These are phyloP conservation scores for Pyricularia pennisetigena DNA, from an alignment of 2,329 filamentous ascomycete genomes.

Conservation along the genomic window DNA sequence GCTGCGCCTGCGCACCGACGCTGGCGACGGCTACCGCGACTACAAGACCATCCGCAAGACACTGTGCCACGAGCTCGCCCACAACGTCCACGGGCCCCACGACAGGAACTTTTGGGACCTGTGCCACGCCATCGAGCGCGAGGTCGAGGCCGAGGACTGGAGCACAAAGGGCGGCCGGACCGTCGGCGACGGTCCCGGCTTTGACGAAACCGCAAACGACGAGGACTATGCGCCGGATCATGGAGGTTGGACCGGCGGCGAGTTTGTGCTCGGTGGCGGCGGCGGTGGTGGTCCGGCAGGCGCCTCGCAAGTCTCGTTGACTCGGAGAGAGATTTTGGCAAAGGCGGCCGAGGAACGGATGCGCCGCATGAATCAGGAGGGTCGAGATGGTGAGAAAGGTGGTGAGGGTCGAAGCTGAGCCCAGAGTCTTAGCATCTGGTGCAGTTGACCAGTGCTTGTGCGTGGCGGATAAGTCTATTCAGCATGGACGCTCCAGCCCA, in stretches of 20 bases:
- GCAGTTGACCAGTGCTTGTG: not conserved
- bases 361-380: constrained; percentile 28
- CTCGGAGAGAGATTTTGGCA: constrained; percentile 64
- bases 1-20: constrained; percentile 81
- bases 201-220: constrained; percentile 35
- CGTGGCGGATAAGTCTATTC: not conserved
- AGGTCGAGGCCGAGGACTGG: constrained; percentile 77
- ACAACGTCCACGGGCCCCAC: constrained; percentile 81
- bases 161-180: constrained; percentile 57
- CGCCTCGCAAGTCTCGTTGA: constrained; percentile 29
- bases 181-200: constrained; percentile 54
- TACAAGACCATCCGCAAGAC: constrained; percentile 88
- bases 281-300: constrained; percentile 31
- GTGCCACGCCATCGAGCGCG: constrained; percentile 76
- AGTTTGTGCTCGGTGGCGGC: constrained; percentile 64
- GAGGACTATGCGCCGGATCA: constrained; percentile 52
- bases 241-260: constrained; percentile 69
- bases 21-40: constrained; percentile 86
- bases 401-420: not conserved
- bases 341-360: constrained; percentile 61
- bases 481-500: not conserved
- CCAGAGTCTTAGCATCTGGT: not conserved
- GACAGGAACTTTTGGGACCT: constrained; percentile 85
- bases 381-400: constrained; percentile 10
- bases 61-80: constrained; percentile 87